phyloP scores from a whole-genome alignment of 495 filamentous ascomycete genomes.

The Lophiostoma macrostomum region DNA sequence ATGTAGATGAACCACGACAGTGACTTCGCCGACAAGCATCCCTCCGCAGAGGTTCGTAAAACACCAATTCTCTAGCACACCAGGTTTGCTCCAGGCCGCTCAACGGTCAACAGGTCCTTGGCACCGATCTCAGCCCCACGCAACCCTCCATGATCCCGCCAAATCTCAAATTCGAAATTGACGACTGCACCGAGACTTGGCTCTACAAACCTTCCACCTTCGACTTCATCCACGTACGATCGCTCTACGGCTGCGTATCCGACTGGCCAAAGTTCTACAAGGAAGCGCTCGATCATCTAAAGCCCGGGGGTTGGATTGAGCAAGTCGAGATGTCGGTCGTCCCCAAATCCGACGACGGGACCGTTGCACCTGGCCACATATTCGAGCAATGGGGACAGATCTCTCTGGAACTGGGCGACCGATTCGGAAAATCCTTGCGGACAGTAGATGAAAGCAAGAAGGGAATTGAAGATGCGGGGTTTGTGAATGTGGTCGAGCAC shows the following conservation, averaged over 20 bases:
- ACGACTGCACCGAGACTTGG: conserved; percentile 52
- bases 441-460: conserved; percentile 27
- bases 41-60: no score
- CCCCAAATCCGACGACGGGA: conserved; percentile 28
- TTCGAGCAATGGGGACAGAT: conserved; percentile 30
- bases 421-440: conserved; percentile 31
- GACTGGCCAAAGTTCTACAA: conserved; percentile 35
- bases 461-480: conserved; percentile 31
- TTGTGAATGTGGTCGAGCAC: conserved; percentile 30
- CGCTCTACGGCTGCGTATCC: conserved; percentile 32
- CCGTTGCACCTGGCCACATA: conserved; percentile 26
- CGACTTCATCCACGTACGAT: conserved; percentile 39
- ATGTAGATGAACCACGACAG: no score
- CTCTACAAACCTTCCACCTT: conserved; percentile 41
- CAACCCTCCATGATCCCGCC: conserved; percentile 54
- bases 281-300: conserved; percentile 23
- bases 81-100: no score
- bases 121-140: conserved; percentile 62
- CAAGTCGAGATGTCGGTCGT: conserved; percentile 30
- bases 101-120: no score
- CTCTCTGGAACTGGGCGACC: conserved; percentile 25
- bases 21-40: no score
- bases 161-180: conserved; percentile 60
- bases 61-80: no score
- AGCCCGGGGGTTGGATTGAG: conserved; percentile 39